A percentile compares a stretch with the other conserved stretches of the same genome.
Conservation (phyloP, 2,329 filamentous ascomycete genomes). For the Hirsutella rhossiliensis region DNA sequence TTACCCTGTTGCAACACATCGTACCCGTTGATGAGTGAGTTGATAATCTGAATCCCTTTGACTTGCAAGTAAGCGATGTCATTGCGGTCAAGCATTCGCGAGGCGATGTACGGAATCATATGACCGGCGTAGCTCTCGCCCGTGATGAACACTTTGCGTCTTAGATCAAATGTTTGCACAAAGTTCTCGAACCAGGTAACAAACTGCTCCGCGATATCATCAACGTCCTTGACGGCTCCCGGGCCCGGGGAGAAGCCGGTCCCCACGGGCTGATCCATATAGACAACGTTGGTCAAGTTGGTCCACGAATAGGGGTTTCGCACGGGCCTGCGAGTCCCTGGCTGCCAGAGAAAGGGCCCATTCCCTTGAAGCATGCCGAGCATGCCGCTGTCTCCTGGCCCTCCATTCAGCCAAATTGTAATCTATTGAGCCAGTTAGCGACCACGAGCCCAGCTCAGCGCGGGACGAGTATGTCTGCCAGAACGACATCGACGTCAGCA, state of each 20-base stretch:
- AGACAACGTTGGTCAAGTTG: slow-evolving; percentile 36
- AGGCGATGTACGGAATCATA: no score
- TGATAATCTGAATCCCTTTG: no score
- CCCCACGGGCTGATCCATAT: slow-evolving; percentile 53
- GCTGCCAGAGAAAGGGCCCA: slow-evolving; percentile 56
- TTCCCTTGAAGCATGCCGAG: slow-evolving; percentile 62
- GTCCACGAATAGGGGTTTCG: slow-evolving; percentile 55
- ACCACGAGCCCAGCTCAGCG: neutral
- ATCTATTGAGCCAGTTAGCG: slow-evolving; percentile 12
- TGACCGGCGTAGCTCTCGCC: no score
- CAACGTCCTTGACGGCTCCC: slow-evolving; percentile 35
- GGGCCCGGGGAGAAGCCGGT: slow-evolving; percentile 56
- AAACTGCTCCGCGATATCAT: slow-evolving; percentile 54
- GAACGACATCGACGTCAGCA: neutral
- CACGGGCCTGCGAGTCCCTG: slow-evolving; percentile 53
- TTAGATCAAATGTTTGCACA: slow-evolving; percentile 49
- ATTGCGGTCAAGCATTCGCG: no score
- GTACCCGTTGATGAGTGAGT: no score
- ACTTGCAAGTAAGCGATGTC: no score
- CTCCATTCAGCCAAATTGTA: slow-evolving; percentile 34
- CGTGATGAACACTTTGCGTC: slow-evolving; percentile 55
- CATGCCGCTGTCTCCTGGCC: slow-evolving; percentile 48
- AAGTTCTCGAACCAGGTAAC: slow-evolving; percentile 66
- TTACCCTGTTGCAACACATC: no score
- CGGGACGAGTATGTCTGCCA: no score